Base-by-base conservation (phyloP, 2,329 filamentous ascomycete genomes). In the Sporothrix sp. region DNA sequence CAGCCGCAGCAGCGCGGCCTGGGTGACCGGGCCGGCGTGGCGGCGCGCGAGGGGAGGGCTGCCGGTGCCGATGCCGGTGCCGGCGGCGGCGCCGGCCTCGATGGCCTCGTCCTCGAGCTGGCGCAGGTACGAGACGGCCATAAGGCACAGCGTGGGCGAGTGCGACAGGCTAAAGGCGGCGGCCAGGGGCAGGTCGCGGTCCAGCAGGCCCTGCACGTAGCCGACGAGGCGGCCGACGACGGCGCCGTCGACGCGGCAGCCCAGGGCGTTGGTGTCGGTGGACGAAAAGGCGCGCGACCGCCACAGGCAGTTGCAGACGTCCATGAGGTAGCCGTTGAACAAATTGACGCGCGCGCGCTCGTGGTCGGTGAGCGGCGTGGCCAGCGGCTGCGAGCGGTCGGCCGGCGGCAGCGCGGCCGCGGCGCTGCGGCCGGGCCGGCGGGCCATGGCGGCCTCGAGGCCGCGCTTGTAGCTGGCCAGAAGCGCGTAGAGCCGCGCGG, bases 271-370 rank as follows among this genome's bases (percentile, higher is more conserved):
- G n/a, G 74, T 68, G 56, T 91, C 85, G 2, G 71, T 69, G 11
- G 69, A 68, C 52, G 79, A 79, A 53, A 94, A 83, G 1, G 84
- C 87, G 11, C 82, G 78, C 20, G 79, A 78, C 8, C 87, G 78
- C 87, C 87, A 94, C 42, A 93, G 65, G 46, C 85, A 80, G 62
- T 94, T 94, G 70, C 87, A 90, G 28, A 89, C 76, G 62, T 95
- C 88, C 80, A 93, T 90, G 28, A 94, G 75, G 62, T 85, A 89
- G 20, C 84, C 84, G 63, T 95, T 95, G 68, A 93, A 90, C 21
- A 75, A 68, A 56, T 80, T 78, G 36, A 88, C 77, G 51, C 84
- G 78, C 28, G 71, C 67, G 37, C 76, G 71, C 25, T 79, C 72
- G 54, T 82, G 84, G 10, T 68, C 63, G 16, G 64, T 63, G 6